Evolutionary conservation across 345 rosid species (phyloP).

Genomic region (Citrus maxima): DNA sequence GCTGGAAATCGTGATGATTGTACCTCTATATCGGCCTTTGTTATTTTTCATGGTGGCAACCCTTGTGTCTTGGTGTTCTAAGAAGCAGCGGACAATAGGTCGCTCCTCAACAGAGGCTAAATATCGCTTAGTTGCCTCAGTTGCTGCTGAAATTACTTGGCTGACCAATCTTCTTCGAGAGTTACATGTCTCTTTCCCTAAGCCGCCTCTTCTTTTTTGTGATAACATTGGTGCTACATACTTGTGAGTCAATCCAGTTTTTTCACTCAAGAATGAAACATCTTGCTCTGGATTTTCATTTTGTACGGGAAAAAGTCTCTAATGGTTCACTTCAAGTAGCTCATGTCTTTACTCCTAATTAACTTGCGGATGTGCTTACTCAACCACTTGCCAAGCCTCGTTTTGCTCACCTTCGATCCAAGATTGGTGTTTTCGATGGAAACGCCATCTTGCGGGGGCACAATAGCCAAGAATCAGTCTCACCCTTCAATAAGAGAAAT

Average conservation of each 20-base stretch:
- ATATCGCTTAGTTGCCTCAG: background rate
- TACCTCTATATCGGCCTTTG: background rate
- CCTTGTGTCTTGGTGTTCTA: background rate
- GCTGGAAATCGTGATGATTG: background rate
- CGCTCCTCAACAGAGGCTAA: background rate
- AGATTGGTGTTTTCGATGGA: background rate
- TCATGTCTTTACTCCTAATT: background rate
- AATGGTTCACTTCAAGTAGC: background rate
- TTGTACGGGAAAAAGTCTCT: background rate
- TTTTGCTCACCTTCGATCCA: background rate
- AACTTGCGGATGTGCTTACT: background rate
- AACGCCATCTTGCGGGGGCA: background rate
- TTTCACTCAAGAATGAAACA: background rate
- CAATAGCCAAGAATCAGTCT: too few species aligned
- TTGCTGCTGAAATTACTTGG: too few species aligned
- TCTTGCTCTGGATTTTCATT: background rate
- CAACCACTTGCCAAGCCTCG: background rate
- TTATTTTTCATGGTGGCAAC: background rate
- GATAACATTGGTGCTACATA: background rate
- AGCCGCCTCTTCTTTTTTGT: background rate
- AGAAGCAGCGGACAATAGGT: background rate
- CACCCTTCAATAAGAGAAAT: too few species aligned
- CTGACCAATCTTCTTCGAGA: background rate
- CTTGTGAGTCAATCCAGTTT: background rate
- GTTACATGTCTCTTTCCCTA: background rate